A percentile compares a stretch with the other conserved stretches of the same genome.
Evolutionary conservation across 1,139 yeast genomes (phyloP).

Genomic region (Eremothecium coryli): DNA sequence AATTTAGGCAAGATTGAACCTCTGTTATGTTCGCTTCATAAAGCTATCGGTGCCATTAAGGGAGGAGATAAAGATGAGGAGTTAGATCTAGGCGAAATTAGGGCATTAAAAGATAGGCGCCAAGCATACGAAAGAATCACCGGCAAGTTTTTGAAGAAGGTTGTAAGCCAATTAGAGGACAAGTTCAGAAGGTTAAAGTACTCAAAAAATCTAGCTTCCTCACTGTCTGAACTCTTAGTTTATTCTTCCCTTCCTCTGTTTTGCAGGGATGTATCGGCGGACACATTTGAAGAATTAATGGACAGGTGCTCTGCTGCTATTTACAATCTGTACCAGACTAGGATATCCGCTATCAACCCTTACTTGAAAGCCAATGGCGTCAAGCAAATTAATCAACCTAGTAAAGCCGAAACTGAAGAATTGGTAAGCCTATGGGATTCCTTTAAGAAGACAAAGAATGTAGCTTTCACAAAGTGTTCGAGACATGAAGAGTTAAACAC

Average conservation of each 20-base stretch:
- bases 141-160: slow-evolving; percentile 41
- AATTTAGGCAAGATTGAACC: slow-evolving; percentile 46
- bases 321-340: slow-evolving; percentile 15
- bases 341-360: slow-evolving; percentile 11
- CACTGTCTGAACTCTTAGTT: slow-evolving; percentile 39
- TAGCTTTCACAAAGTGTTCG: slow-evolving; percentile 11
- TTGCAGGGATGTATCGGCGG: slow-evolving; percentile 47
- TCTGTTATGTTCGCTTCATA: slow-evolving; percentile 50
- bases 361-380: neutral
- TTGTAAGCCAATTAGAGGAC: slow-evolving; percentile 38
- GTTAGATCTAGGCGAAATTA: slow-evolving; percentile 55
- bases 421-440: slow-evolving; percentile 19
- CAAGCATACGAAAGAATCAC: slow-evolving; percentile 53
- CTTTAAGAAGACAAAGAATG: slow-evolving; percentile 13
- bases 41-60: slow-evolving; percentile 54
- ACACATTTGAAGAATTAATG: slow-evolving; percentile 36
- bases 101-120: slow-evolving; percentile 63
- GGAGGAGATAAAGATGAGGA: slow-evolving; percentile 36
- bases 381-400: slow-evolving; percentile 1
- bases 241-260: slow-evolving; percentile 59
- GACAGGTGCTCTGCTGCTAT: slow-evolving; percentile 24
- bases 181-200: slow-evolving; percentile 36
- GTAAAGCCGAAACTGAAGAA: slow-evolving; percentile 3
- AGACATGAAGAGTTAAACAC: slow-evolving; percentile 11
- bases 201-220: slow-evolving; percentile 24